phyloP scores from a whole-genome alignment of 441 rosid species.

The Populus hybrid region DNA sequence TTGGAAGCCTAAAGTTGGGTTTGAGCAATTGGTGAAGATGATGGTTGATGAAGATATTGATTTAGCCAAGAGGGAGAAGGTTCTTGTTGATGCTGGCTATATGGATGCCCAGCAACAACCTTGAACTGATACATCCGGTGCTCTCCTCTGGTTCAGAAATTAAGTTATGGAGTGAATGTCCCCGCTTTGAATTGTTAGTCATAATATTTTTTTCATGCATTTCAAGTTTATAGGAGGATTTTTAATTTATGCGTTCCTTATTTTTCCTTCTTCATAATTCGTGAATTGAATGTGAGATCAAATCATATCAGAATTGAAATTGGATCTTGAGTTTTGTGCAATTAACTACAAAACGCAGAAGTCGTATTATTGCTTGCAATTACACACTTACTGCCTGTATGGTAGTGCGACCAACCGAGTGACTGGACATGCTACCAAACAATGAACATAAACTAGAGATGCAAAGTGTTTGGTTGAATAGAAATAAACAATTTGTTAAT shows the following conservation, averaged over 20 bases:
- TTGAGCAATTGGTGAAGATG: slow-evolving; percentile 87
- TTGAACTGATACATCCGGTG: slow-evolving; percentile 13
- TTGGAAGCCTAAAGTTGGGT: slow-evolving; percentile 83
- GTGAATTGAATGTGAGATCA: not conserved
- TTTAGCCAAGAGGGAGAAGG: slow-evolving; percentile 82
- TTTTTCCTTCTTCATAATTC: not conserved
- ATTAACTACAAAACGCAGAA: not conserved
- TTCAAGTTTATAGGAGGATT: not conserved
- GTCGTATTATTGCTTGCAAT: too few relatives aligned
- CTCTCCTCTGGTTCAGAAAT: not conserved
- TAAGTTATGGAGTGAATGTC: too few relatives aligned
- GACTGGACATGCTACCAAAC: too few relatives aligned
- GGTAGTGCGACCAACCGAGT: too few relatives aligned
- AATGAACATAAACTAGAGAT: too few relatives aligned
- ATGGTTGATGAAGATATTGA: slow-evolving; percentile 86
- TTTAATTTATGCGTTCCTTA: slow-evolving; percentile 5
- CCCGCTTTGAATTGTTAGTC: not conserved
- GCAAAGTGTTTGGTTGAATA: too few relatives aligned
- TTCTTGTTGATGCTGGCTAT: slow-evolving; percentile 83
- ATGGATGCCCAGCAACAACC: slow-evolving; percentile 92
- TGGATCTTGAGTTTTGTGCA: too few relatives aligned
- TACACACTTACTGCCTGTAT: too few relatives aligned
- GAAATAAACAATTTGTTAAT: too few relatives aligned
- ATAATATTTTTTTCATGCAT: not conserved
- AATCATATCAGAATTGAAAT: too few relatives aligned